A percentile compares a stretch with the other conserved stretches of the same genome.
phyloP scores from a whole-genome alignment of 345 rosid genomes.

The Streptanthus diversifolius region DNA sequence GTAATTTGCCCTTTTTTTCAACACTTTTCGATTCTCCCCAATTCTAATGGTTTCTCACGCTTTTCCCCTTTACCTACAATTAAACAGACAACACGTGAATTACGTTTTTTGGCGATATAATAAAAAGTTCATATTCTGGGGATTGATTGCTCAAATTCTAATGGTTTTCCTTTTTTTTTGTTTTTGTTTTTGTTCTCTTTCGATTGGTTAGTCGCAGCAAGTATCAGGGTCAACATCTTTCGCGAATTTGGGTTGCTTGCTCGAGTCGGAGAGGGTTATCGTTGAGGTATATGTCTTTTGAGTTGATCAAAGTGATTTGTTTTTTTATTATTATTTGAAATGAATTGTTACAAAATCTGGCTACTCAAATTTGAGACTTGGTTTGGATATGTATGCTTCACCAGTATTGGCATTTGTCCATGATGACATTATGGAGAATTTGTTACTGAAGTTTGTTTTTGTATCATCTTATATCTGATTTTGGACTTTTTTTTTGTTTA shows the following conservation, averaged over 20 bases:
- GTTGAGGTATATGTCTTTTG: constrained; percentile 48
- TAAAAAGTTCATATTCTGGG: not conserved
- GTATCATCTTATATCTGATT: not conserved
- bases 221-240: constrained; percentile 47
- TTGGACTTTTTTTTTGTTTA: constrained; percentile 25
- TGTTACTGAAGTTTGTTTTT: not conserved
- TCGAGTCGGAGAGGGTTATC: constrained; percentile 64
- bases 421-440: not conserved
- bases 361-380: not conserved
- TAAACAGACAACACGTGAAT: not conserved
- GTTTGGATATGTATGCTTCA: not conserved
- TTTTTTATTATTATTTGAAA: not conserved
- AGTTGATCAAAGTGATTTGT: not conserved
- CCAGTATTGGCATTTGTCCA: not conserved
- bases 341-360: not conserved
- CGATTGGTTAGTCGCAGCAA: constrained; percentile 40
- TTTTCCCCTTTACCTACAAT: not conserved
- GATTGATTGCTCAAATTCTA: not conserved
- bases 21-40: constrained; percentile 20
- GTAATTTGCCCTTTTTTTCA: constrained; percentile 25
- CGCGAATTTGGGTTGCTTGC: constrained; percentile 61
- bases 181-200: not conserved
- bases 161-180: not conserved
- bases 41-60: constrained; percentile 24
- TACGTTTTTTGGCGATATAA: not conserved